Evolutionary conservation across 306 rosid genomes (phyloP).

Genomic region (Malus domestica): DNA sequence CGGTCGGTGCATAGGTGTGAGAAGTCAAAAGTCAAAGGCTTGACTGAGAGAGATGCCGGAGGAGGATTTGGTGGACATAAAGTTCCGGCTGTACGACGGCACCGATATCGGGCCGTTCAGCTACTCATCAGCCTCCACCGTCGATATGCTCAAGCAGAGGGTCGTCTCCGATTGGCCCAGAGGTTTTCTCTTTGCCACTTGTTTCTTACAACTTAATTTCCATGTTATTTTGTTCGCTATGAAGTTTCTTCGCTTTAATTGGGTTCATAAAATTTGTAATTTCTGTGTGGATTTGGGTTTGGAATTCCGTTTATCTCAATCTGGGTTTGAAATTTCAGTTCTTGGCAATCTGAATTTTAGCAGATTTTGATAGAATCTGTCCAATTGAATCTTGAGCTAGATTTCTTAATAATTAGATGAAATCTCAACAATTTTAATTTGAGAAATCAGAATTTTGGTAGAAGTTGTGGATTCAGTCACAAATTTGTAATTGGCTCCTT

Average conservation of each 20-base stretch:
- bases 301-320: not conserved
- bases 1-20: conserved; percentile 6
- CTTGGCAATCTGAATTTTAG: not conserved
- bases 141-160: conserved; percentile 87
- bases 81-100: conserved; percentile 85
- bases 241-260: conserved; percentile 1
- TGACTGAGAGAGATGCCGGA: conserved; percentile 57
- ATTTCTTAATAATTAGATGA: not conserved
- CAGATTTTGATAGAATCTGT: not conserved
- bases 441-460: not conserved
- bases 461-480: not conserved
- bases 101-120: conserved; percentile 78
- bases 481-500: not conserved
- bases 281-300: not conserved
- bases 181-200: conserved; percentile 35
- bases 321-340: not conserved
- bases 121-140: conserved; percentile 75
- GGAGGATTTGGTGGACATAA: conserved; percentile 72
- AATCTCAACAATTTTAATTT: not conserved
- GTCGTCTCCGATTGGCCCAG: conserved; percentile 89
- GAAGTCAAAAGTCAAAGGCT: conserved; percentile 14
- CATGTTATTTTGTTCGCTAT: not conserved
- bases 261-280: not conserved
- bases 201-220: not conserved
- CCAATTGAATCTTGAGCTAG: not conserved